phyloP scores from a whole-genome alignment of 2,329 filamentous ascomycete species.

The Plectosphaerella plurivora region DNA sequence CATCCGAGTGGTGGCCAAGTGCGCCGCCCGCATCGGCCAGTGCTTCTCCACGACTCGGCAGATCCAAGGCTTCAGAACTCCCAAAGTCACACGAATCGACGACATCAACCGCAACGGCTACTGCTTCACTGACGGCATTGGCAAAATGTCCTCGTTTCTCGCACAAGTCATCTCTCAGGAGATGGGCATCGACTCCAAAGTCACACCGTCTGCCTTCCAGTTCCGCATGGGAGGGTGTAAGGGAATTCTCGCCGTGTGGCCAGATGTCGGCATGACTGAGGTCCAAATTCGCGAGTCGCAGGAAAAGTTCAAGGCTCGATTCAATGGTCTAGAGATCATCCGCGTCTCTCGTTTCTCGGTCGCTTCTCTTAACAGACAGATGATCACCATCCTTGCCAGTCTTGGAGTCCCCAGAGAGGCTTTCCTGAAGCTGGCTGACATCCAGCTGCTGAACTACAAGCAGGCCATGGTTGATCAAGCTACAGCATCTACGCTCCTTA shows the following conservation, averaged over 20 bases:
- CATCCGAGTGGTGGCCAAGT: conserved; percentile 82
- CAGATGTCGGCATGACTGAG: conserved; percentile 60
- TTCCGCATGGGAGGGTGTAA: conserved; percentile 92
- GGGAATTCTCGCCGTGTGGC: conserved; percentile 76
- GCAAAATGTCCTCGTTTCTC: conserved; percentile 79
- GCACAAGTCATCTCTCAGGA: conserved; percentile 70
- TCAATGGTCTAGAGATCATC: conserved; percentile 79
- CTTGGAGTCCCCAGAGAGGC: conserved; percentile 65
- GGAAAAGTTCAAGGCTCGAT: conserved; percentile 72
- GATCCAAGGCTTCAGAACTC: conserved; percentile 59
- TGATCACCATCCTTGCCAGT: conserved; percentile 77
- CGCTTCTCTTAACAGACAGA: conserved; percentile 83
- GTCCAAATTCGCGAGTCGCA: conserved; percentile 82
- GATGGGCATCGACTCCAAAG: conserved; percentile 53
- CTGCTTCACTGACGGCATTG: conserved; percentile 88
- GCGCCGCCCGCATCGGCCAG: conserved; percentile 84
- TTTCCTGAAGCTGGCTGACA: conserved; percentile 63
- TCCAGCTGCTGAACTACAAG: conserved; percentile 66
- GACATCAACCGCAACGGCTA: conserved; percentile 68
- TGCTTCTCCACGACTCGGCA: conserved; percentile 91
- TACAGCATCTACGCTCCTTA: conserved; percentile 64
- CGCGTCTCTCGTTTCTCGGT: conserved; percentile 70
- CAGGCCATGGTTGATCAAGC: conserved; percentile 62
- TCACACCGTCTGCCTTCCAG: conserved; percentile 77
- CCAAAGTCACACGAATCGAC: conserved; percentile 53